Evolutionary conservation across 306 rosid species (phyloP).

Genomic region (Vigna hirtella): DNA sequence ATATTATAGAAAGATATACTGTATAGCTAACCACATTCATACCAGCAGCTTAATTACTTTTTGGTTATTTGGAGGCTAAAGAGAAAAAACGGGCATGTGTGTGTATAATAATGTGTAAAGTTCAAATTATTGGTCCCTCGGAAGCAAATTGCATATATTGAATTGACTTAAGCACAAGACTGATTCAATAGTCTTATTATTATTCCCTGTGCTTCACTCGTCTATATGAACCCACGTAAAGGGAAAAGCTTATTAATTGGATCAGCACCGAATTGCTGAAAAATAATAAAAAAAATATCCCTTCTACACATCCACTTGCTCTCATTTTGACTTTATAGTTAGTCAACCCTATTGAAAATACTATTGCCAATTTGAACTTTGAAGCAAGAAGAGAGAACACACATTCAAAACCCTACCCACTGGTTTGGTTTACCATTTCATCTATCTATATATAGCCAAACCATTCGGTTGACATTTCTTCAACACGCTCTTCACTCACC

Average conservation of each 20-base stretch:
- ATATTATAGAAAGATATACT: not conserved
- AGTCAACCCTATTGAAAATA: constrained; percentile 62
- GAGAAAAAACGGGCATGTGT: not conserved
- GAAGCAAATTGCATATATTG: constrained; percentile 28
- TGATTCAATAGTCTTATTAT: constrained; percentile 25
- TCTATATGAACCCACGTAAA: not conserved
- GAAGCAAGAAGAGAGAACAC: not conserved
- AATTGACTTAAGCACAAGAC: constrained; percentile 38
- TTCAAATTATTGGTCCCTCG: constrained; percentile 33
- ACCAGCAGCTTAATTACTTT: not conserved
- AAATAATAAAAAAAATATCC: not conserved
- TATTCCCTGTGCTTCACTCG: not conserved
- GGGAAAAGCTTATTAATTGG: constrained; percentile 1
- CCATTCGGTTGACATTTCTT: constrained; percentile 41
- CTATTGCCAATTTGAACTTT: constrained; percentile 35
- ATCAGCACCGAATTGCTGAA: constrained; percentile 40
- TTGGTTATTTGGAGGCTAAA: not conserved
- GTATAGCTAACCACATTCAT: not conserved
- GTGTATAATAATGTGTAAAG: not conserved
- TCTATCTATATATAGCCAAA: constrained; percentile 38
- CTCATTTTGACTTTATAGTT: constrained; percentile 52
- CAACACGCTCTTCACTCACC: constrained; percentile 23
- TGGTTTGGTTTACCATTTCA: not conserved
- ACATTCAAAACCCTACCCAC: constrained; percentile 36
- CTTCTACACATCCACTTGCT: constrained; percentile 39